phyloP scores from a whole-genome alignment of 352 stramenopile species.

The Peronosclerospora sorghi region DNA sequence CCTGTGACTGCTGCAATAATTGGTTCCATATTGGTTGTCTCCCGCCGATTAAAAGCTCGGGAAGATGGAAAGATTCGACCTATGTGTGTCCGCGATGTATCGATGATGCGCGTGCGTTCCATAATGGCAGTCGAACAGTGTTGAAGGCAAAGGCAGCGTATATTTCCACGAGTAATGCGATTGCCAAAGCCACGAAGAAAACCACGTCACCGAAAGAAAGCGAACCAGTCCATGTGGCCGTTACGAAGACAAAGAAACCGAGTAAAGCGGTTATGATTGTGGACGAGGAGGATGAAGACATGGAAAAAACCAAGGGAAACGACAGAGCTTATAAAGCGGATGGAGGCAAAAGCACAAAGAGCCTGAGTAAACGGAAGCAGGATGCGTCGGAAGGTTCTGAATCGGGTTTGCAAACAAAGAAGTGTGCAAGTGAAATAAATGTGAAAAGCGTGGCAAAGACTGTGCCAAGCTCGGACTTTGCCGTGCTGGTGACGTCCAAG shows the following conservation, averaged over 20 bases:
- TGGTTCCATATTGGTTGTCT: slow-evolving; percentile 85
- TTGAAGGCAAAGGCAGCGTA: slow-evolving; percentile 36
- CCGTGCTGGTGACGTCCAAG: no score
- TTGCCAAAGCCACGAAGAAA: slow-evolving; percentile 16
- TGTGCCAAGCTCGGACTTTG: no score
- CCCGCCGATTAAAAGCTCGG: slow-evolving; percentile 75
- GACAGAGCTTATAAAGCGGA: slow-evolving; percentile 6
- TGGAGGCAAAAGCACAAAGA: slow-evolving; percentile 1
- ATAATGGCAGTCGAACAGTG: slow-evolving; percentile 44
- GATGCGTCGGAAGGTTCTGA: slow-evolving; percentile 3
- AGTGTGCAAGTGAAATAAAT: slow-evolving; percentile 6
- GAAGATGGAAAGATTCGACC: slow-evolving; percentile 75
- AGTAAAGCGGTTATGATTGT: slow-evolving; percentile 21
- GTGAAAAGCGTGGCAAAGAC: no score
- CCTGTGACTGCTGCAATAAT: slow-evolving; percentile 80
- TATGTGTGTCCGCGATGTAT: slow-evolving; percentile 79
- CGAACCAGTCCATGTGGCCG: slow-evolving; percentile 7
- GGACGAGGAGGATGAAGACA: slow-evolving; percentile 24
- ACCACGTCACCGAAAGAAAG: slow-evolving; percentile 13
- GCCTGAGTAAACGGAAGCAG: slow-evolving; percentile 28
- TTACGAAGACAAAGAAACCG: slow-evolving; percentile 19
- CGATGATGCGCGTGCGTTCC: slow-evolving; percentile 58
- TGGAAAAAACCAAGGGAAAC: slow-evolving; percentile 17
- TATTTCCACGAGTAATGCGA: slow-evolving; percentile 23
- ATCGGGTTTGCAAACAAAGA: slow-evolving; percentile 7